Conservation (phyloP, 352 stramenopile species). For the Globisporangium nunn region DNA sequence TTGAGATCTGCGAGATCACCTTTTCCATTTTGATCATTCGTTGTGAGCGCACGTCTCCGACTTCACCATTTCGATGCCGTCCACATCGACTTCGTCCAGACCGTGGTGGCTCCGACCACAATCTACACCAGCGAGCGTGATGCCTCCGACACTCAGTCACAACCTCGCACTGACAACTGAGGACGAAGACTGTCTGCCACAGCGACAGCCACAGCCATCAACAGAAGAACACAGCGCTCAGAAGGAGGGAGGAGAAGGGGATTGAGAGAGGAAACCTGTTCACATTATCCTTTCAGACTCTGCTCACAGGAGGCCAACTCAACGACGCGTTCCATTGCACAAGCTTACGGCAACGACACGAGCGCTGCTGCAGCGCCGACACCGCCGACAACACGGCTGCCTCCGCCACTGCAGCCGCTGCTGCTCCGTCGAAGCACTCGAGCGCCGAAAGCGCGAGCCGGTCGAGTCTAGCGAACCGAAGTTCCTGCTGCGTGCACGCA, state of each 20-base stretch:
- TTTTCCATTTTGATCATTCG: too few relatives aligned
- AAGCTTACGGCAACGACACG: background rate
- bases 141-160: too few relatives aligned
- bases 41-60: too few relatives aligned
- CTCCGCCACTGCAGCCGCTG: background rate
- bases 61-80: too few relatives aligned
- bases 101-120: too few relatives aligned
- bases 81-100: too few relatives aligned
- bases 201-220: background rate
- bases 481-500: slow-evolving; percentile 1
- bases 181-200: too few relatives aligned
- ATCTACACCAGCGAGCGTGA: too few relatives aligned
- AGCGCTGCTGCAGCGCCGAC: background rate
- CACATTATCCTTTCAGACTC: slow-evolving; percentile 5
- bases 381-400: background rate
- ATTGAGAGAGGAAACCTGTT: slow-evolving; percentile 11
- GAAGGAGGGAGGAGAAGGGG: background rate
- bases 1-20: too few relatives aligned
- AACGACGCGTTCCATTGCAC: slow-evolving; percentile 13
- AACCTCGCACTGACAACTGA: too few relatives aligned
- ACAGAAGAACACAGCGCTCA: background rate
- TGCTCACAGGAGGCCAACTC: slow-evolving; percentile 10
- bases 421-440: background rate
- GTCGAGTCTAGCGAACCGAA: background rate
- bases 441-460: background rate